Base-by-base conservation (phyloP, 2,329 filamentous ascomycete species). In the Pseudofabraea citricarpa region DNA sequence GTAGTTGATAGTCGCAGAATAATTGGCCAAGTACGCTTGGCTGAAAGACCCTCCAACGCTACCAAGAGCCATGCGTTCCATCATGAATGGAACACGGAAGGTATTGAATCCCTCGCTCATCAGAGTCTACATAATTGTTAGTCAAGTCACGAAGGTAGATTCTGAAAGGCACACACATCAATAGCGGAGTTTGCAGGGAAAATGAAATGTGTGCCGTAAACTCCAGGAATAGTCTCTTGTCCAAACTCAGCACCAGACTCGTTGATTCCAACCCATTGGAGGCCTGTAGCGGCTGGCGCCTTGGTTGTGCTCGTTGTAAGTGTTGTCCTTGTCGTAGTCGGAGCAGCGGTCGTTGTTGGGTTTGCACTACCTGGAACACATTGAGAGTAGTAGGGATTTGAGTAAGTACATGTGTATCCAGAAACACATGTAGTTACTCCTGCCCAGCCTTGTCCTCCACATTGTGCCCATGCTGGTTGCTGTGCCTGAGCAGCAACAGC, bases 221-320 rank as follows among this genome's bases (percentile, higher is more conserved):
- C 60, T 6, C 78, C 78, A 1, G 78, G 77, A 26, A 79, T 64
- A 43, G 66, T 71, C n/a, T 55, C 61, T 47, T 73, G 67, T 35
- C 78, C 78, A 46, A 82, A 83, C 52, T 83, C 79, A 27, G 77
- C 76, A 4, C 77, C 77, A 12, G 75, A 71, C 56, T 79, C 51
- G 24, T 49, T 47, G 33, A 44, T 36, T n/a, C 47, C 47, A n/a
- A 44, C 27, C n/a, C n/a, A n/a, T n/a, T n/a, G n/a, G n/a, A n/a
- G n/a, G n/a, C n/a, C n/a, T n/a, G n/a, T n/a, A n/a, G n/a, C n/a
- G n/a, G n/a, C n/a, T n/a, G n/a, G n/a, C n/a, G 55, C 46, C 5
- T 47, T 41, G 3, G 43, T 36, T 7, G 50, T 39, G 9, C 43
- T 41, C 20, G 45, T 44, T 9, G 56, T 32, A 8, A 50, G 13